Conservation (phyloP, 306 rosid genomes). For the Glycine soja region DNA sequence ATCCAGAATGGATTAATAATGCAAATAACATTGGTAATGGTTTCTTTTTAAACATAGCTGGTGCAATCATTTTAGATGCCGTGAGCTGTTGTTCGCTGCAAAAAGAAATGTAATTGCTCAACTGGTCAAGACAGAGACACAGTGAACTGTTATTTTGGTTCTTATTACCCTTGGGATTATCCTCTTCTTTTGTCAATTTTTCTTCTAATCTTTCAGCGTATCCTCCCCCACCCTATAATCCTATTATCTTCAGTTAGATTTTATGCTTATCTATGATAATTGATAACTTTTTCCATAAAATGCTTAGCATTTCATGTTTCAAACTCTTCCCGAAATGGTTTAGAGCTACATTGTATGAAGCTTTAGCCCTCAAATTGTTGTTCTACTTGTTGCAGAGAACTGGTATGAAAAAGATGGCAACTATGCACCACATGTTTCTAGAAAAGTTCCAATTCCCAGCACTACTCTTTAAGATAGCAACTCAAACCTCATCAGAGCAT, state of each 20-base stretch:
- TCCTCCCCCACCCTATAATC: too few species aligned
- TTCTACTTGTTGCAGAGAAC: not conserved
- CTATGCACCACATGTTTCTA: not conserved
- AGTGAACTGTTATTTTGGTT: not conserved
- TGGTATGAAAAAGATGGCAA: not conserved
- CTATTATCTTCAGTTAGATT: too few species aligned
- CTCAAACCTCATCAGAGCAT: not conserved
- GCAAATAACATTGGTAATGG: not conserved
- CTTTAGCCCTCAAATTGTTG: not conserved
- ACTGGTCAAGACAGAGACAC: not conserved
- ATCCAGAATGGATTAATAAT: not conserved
- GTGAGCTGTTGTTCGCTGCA: not conserved
- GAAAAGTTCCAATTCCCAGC: not conserved
- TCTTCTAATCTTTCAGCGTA: too few species aligned
- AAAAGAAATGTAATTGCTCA: not conserved
- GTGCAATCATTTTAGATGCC: not conserved
- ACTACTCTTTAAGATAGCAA: not conserved
- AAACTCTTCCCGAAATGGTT: too few species aligned
- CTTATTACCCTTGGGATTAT: too few species aligned
- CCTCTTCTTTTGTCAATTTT: too few species aligned
- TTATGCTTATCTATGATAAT: too few species aligned
- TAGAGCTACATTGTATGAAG: not conserved
- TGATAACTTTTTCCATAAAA: not conserved
- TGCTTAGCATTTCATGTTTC: not conserved
- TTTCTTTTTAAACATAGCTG: not conserved